Evolutionary conservation across 176 grass and related monocot species (phyloP).

Genomic region (Metroxylon sagu): DNA sequence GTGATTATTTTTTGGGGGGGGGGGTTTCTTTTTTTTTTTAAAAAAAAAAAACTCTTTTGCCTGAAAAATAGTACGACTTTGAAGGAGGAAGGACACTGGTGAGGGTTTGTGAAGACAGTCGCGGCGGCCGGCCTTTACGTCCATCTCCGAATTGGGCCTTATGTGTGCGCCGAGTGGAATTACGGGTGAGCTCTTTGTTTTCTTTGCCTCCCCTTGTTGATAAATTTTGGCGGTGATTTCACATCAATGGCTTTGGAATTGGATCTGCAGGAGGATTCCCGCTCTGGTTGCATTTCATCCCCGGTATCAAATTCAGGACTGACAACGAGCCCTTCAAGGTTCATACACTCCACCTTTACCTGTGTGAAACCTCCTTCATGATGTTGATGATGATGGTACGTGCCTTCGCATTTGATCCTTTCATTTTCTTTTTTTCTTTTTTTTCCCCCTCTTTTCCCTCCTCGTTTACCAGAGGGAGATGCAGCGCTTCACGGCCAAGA

Average conservation of each 20-base stretch:
- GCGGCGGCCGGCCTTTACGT: slow-evolving; percentile 83
- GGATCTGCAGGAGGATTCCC: slow-evolving; percentile 78
- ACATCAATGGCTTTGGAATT: background rate
- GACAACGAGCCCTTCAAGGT: slow-evolving; percentile 93
- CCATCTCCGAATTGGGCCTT: slow-evolving; percentile 16
- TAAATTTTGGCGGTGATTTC: background rate
- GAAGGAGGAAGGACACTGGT: slow-evolving; percentile 91
- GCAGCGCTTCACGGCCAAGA: slow-evolving; percentile 89
- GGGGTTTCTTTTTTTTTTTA: no score
- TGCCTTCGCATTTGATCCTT: background rate
- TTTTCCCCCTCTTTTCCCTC: background rate
- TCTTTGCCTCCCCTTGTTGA: background rate
- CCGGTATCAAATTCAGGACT: slow-evolving; percentile 90
- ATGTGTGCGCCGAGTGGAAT: slow-evolving; percentile 98
- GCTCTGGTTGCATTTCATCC: slow-evolving; percentile 95
- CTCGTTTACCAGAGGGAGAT: slow-evolving; percentile 47
- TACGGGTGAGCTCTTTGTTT: slow-evolving; percentile 50
- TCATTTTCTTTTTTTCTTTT: background rate
- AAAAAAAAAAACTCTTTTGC: no score
- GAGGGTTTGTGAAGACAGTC: slow-evolving; percentile 69
- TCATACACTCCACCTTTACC: no score
- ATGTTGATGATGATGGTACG: no score
- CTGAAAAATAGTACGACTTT: slow-evolving; percentile 75
- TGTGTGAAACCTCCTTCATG: no score
- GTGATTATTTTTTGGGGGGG: no score